These are phyloP conservation scores for Cercophora sp. DNA, from an alignment of 495 filamentous ascomycete genomes.

Conservation along the genomic window DNA sequence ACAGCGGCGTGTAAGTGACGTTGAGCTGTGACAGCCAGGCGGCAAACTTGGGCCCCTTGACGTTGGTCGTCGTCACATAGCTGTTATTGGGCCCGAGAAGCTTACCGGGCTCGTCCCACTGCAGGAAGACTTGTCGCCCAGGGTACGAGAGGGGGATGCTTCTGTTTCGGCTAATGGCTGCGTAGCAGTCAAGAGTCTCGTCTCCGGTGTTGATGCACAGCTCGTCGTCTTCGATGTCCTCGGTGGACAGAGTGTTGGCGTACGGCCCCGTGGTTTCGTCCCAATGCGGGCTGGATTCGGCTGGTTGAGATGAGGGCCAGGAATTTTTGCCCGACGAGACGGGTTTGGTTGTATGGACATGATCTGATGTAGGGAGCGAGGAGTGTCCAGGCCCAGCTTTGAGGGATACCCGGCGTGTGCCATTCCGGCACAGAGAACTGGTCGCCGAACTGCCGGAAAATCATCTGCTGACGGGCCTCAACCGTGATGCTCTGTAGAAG, in stretches of 20 bases:
- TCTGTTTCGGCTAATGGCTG: conserved; percentile 63
- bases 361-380: conserved; percentile 78
- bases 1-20: conserved; percentile 71
- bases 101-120: conserved; percentile 69
- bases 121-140: conserved; percentile 64
- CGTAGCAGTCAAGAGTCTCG: conserved; percentile 52
- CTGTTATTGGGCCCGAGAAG: conserved; percentile 74
- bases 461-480: conserved; percentile 82
- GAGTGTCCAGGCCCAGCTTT: conserved; percentile 82
- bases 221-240: conserved; percentile 35
- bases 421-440: conserved; percentile 81
- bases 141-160: conserved; percentile 67
- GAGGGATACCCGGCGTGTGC: conserved; percentile 76
- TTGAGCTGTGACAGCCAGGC: conserved; percentile 79
- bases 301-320: conserved; percentile 75
- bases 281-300: conserved; percentile 61
- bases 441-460: conserved; percentile 81
- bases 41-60: conserved; percentile 60
- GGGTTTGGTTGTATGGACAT: conserved; percentile 70
- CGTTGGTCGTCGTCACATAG: conserved; percentile 63
- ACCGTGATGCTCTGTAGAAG: conserved; percentile 72
- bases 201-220: conserved; percentile 49
- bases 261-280: conserved; percentile 53
- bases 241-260: conserved; percentile 36
- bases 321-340: conserved; percentile 85